Percentiles rank a stretch among this genome's conserved stretches.
Conservation (phyloP, 345 rosid genomes). For the Acer yangbiense region DNA sequence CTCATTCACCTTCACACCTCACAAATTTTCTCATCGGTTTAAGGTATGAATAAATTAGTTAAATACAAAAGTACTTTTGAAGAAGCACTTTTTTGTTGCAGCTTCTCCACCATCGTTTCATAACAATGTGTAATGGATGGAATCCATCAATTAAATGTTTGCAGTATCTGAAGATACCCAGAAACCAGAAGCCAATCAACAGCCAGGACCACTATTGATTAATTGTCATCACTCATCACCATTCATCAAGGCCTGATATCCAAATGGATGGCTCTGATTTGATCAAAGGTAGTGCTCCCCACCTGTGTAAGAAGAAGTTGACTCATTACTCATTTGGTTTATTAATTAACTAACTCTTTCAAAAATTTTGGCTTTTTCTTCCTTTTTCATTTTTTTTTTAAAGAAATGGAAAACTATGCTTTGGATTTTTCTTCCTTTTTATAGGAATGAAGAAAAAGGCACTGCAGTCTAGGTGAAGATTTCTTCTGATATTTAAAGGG, state of each 20-base stretch:
- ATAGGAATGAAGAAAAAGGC: slow-evolving; percentile 28
- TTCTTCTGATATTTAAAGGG: slow-evolving; percentile 21
- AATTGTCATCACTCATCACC: slow-evolving; percentile 4
- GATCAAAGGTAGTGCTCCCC: slow-evolving; percentile 24
- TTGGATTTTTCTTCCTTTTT: slow-evolving; percentile 24
- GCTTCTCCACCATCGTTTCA: not conserved
- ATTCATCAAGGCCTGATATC: slow-evolving; percentile 6
- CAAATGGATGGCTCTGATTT: slow-evolving; percentile 31
- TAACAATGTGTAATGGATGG: not conserved
- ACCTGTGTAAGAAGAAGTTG: slow-evolving; percentile 28
- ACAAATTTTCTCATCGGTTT: too few species aligned
- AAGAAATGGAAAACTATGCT: too few species aligned
- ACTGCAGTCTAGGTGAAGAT: slow-evolving; percentile 38
- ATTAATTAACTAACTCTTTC: slow-evolving; percentile 37
- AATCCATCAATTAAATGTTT: slow-evolving; percentile 9
- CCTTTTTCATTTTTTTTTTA: not conserved
- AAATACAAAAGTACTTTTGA: not conserved
- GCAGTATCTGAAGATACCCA: slow-evolving; percentile 17
- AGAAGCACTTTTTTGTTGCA: not conserved
- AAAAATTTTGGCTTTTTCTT: slow-evolving; percentile 26
- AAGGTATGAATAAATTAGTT: not conserved
- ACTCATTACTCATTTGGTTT: slow-evolving; percentile 15
- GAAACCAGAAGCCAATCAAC: not conserved
- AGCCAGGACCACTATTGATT: slow-evolving; percentile 25
- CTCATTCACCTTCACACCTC: not conserved